Evolutionary conservation across 441 rosid genomes (phyloP).

Genomic region (Corymbia citriodora): DNA sequence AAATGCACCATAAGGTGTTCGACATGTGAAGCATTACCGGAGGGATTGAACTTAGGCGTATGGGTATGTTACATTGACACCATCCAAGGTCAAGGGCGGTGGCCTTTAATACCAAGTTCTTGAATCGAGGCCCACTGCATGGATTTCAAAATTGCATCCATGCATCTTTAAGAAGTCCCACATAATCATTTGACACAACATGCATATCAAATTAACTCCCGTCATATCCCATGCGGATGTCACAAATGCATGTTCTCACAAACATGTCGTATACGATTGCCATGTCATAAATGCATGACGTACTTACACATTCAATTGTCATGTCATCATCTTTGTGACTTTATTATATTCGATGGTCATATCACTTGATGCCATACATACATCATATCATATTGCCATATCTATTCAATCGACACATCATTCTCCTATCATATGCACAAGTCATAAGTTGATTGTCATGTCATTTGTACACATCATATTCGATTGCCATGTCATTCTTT

Average conservation of each 20-base stretch:
- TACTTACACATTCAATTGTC: neutral
- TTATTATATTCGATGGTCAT: neutral
- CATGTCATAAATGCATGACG: neutral
- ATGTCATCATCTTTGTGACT: neutral
- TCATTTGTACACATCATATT: neutral
- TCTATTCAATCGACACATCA: neutral
- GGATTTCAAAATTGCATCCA: neutral
- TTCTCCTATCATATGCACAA: neutral
- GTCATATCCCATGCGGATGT: neutral
- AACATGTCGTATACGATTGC: neutral
- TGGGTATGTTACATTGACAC: neutral
- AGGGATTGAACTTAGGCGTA: neutral
- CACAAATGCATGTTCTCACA: neutral
- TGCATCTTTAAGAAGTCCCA: neutral
- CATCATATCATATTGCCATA: neutral
- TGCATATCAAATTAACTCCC: neutral
- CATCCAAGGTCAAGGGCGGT: neutral
- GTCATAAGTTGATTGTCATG: neutral
- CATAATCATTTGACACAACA: neutral
- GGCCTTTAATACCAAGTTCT: neutral
- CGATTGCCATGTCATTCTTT: neutral
- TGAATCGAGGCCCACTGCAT: neutral
- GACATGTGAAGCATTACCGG: neutral
- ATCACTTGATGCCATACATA: neutral
- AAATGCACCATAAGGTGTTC: neutral